Evolutionary conservation across 345 rosid genomes (phyloP), one percentile per base, ranked within the genome.

Genomic region (Camelina laxa): DNA sequence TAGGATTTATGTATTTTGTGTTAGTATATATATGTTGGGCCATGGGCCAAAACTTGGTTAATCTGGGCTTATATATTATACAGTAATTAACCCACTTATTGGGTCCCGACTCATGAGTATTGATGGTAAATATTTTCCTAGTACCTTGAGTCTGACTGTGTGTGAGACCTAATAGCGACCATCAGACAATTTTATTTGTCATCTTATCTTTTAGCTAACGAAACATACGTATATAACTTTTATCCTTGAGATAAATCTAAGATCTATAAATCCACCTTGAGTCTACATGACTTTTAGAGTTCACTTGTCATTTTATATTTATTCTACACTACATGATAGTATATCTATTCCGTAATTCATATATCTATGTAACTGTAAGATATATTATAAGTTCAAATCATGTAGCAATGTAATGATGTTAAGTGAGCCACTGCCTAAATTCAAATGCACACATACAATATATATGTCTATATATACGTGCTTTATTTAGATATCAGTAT

Each of bases 1-100:
- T 60, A 60, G 47, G 31, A 61, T 41, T 36, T 3, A 3, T 59
- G 39, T 50, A 38, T 30, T 44, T 70, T 31, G 5, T 36, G 6
- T 19, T 54, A 30, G n/a, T n/a, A 7, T 38, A 38, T 38, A 35
- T 59, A 4, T 33, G 45, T 62, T 69, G 64, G 80, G 14, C 53
- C 75, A 22, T 63, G 66, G 54, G 47, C 75, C 44, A 9, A 56
- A 33, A 22, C 0, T 63, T 6, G n/a, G 9, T 55, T 49, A 17
- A 35, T 20, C 55, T 36, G 44, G 30, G 74, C 74, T 47, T 74
- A 31, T 59, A 15, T 39, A 42, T 36, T 11, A 31, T 41, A 19
- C 27, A 8, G 11, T 38, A 68, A 30, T 12, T 9, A 27, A 51
- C 44, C 42, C n/a, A 33, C 31, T 58, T 58, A 9, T 39, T 67